Base-by-base conservation (phyloP, 768 basidiomycete species). In the Trametes cinnabarina region DNA sequence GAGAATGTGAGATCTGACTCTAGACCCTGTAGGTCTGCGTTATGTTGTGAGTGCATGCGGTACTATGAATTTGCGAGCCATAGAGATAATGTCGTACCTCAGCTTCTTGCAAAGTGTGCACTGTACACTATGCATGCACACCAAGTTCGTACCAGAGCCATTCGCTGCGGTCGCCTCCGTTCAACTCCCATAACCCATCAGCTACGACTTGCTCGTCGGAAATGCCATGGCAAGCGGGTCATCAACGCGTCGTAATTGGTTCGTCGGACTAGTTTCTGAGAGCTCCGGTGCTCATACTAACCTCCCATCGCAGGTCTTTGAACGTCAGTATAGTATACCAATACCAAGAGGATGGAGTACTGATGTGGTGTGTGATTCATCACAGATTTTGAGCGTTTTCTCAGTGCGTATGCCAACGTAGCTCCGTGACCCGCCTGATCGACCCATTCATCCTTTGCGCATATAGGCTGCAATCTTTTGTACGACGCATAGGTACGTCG, bases 41-140 rank as follows among this genome's bases (percentile, higher is more conserved):
- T 11, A 26, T 46, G 4, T 20, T 46, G 43, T 25, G 11, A 6
- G 41, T n/a, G 41, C 8, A n/a, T n/a, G n/a, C n/a, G n/a, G n/a
- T n/a, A n/a, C n/a, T n/a, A n/a, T n/a, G n/a, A n/a, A n/a, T n/a
- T n/a, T n/a, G n/a, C n/a, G n/a, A n/a, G n/a, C n/a, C n/a, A n/a
- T n/a, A n/a, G n/a, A n/a, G n/a, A n/a, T n/a, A n/a, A n/a, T n/a
- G n/a, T n/a, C n/a, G n/a, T n/a, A n/a, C n/a, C n/a, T n/a, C n/a
- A n/a, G n/a, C n/a, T n/a, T n/a, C n/a, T 30, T 58, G 7, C 50
- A 58, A 23, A 52, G 50, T 10, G 8, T 51, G 1, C 57, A 58
- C 23, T 30, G 50, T 22, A 28, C 26, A 4, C 17, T 47, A 5
- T 58, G 57, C 43, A 54, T 59, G 17, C 51, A 53, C 20, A 22